A percentile compares a stretch with the other conserved stretches of the same genome.
Evolutionary conservation across 768 basidiomycete genomes (phyloP).

Genomic region (Sporobolomyces pararoseus): DNA sequence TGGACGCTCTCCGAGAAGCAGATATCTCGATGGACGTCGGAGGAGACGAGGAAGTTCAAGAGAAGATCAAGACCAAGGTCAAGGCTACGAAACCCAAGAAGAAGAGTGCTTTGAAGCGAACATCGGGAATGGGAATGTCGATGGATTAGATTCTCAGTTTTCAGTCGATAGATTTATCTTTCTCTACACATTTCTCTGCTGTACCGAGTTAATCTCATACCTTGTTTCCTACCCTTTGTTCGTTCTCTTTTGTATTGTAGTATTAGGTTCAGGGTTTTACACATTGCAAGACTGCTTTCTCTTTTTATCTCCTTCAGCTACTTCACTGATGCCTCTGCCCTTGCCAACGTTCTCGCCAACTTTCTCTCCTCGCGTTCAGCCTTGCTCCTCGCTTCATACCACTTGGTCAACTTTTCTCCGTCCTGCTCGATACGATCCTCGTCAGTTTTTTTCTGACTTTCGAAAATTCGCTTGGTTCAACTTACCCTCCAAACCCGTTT

Average conservation of each 20-base stretch:
- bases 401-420: background rate
- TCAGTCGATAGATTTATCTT: background rate
- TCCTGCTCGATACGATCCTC: background rate
- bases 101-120: conserved; percentile 30
- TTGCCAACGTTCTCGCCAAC: background rate
- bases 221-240: too few relatives aligned
- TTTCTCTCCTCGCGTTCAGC: background rate
- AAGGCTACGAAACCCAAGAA: conserved; percentile 29
- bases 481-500: conserved; percentile 9
- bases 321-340: background rate
- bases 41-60: conserved; percentile 31
- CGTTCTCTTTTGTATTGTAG: background rate
- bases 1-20: conserved; percentile 36
- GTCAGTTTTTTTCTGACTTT: too few relatives aligned
- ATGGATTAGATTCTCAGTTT: conserved; percentile 3
- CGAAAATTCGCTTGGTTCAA: background rate
- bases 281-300: background rate
- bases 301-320: background rate
- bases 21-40: conserved; percentile 36
- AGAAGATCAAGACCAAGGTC: conserved; percentile 42
- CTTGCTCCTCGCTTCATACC: background rate
- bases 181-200: too few relatives aligned
- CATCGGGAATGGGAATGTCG: conserved; percentile 32
- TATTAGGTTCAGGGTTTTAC: background rate
- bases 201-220: too few relatives aligned